Percentiles rank a stretch among this genome's conserved stretches.
Evolutionary conservation across 225 moss, liverwort and hornwort genomes (phyloP).

Genomic region (Physcomitrium patens): DNA sequence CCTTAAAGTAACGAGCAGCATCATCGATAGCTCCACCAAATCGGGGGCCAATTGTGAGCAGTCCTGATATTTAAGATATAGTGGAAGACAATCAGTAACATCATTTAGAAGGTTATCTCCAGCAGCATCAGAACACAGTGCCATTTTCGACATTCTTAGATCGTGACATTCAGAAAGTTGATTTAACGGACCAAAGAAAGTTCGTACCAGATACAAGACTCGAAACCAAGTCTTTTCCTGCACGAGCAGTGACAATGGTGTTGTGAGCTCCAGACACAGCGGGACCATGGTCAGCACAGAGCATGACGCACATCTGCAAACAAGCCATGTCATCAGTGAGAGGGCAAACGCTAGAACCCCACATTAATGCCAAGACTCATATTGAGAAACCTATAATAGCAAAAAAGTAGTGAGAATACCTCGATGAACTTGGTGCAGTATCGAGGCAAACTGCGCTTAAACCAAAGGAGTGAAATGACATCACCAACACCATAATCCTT

Average conservation of each 20-base stretch:
- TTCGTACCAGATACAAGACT: constrained; percentile 74
- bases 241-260: constrained; percentile 84
- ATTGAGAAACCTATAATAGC: background rate
- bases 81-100: background rate
- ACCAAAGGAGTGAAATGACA: constrained; percentile 94
- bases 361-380: background rate
- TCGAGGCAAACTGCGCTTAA: constrained; percentile 86
- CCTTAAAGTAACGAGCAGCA: constrained; percentile 94
- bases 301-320: constrained; percentile 85
- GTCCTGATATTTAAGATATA: constrained; percentile 43
- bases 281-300: constrained; percentile 91
- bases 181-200: background rate
- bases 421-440: constrained; percentile 93
- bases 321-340: constrained; percentile 9
- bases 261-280: constrained; percentile 93
- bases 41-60: constrained; percentile 90
- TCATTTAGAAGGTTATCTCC: background rate
- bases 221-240: constrained; percentile 90
- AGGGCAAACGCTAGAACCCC: constrained; percentile 11
- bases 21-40: constrained; percentile 96
- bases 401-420: constrained; percentile 35
- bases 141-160: constrained; percentile 13
- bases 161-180: constrained; percentile 4
- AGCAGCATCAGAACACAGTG: background rate
- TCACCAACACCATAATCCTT: constrained; percentile 79